phyloP scores from a whole-genome alignment of 2,329 filamentous ascomycete species.

The Purpureocillium lavendulum region DNA sequence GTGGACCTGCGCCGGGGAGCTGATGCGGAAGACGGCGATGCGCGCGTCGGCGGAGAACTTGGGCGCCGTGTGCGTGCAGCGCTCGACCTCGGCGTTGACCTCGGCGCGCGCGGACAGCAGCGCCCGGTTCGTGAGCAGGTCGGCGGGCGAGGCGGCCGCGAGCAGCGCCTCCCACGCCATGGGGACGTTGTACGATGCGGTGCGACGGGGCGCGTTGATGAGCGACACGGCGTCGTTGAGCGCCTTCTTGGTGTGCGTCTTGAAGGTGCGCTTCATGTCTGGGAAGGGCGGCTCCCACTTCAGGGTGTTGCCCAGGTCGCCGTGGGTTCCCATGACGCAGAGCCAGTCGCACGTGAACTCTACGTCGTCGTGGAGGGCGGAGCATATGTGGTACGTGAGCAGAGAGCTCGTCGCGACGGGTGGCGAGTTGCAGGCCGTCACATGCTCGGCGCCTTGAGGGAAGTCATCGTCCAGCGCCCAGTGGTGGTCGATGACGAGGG shows the following conservation, averaged over 20 bases:
- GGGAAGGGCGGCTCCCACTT: constrained; percentile 62
- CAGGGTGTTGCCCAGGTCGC: constrained; percentile 54
- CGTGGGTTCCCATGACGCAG: constrained; percentile 56
- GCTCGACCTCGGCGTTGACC: constrained; percentile 51
- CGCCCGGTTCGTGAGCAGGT: constrained; percentile 37
- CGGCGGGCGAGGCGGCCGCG: constrained; percentile 35
- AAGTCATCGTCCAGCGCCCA: constrained; percentile 46
- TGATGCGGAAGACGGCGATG: constrained; percentile 55
- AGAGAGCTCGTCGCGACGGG: constrained; percentile 58
- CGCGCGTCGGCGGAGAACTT: constrained; percentile 55
- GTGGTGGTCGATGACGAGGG: constrained; percentile 59
- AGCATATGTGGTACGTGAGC: constrained; percentile 56
- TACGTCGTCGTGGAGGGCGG: constrained; percentile 43
- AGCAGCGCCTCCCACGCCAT: constrained; percentile 53
- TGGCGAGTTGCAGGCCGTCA: constrained; percentile 55
- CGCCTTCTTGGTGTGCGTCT: constrained; percentile 50
- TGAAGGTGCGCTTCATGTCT: constrained; percentile 53
- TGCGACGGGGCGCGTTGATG: constrained; percentile 57
- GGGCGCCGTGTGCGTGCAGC: constrained; percentile 44
- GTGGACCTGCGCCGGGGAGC: constrained; percentile 53
- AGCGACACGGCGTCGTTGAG: constrained; percentile 56
- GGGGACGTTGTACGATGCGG: constrained; percentile 49
- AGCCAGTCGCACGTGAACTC: constrained; percentile 47
- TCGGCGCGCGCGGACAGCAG: constrained; percentile 46
- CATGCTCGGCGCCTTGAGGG: constrained; percentile 42